Percentiles rank a stretch among this genome's conserved stretches.
Evolutionary conservation across 2,329 filamentous ascomycete genomes (phyloP).

Genomic region (Emergomyces orientalis): DNA sequence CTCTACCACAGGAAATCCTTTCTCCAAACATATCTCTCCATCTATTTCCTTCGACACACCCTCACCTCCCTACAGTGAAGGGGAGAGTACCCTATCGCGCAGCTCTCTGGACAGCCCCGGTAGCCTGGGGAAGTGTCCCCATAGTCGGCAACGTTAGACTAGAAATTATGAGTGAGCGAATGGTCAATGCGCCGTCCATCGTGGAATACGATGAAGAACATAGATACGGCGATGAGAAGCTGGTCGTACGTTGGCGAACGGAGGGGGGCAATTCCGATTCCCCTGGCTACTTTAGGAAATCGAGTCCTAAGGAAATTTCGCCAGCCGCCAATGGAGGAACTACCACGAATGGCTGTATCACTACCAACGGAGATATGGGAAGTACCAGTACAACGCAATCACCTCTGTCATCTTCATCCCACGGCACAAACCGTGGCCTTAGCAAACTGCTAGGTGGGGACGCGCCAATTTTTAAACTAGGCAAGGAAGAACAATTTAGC

Average conservation of each 20-base stretch:
- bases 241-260: slow-evolving; percentile 86
- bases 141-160: slow-evolving; percentile 83
- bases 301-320: neutral
- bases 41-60: slow-evolving; percentile 53
- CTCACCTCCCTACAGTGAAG: slow-evolving; percentile 76
- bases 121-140: slow-evolving; percentile 90
- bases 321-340: neutral
- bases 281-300: slow-evolving; percentile 4
- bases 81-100: slow-evolving; percentile 86
- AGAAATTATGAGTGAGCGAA: slow-evolving; percentile 80
- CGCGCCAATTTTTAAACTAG: slow-evolving; percentile 40
- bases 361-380: neutral
- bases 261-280: slow-evolving; percentile 22
- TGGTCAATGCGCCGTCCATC: slow-evolving; percentile 51
- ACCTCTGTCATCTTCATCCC: slow-evolving; percentile 20
- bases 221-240: slow-evolving; percentile 54
- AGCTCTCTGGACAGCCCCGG: slow-evolving; percentile 88
- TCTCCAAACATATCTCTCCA: slow-evolving; percentile 54
- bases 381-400: slow-evolving; percentile 11
- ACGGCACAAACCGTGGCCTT: slow-evolving; percentile 32
- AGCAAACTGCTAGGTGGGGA: slow-evolving; percentile 45
- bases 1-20: slow-evolving; percentile 53
- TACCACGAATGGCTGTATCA: neutral
- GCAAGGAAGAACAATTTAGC: slow-evolving; percentile 67
- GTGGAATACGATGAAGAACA: slow-evolving; percentile 29